These are phyloP conservation scores for Monosporascus sp. DNA, from an alignment of 2,329 filamentous ascomycete species.

Conservation along the genomic window DNA sequence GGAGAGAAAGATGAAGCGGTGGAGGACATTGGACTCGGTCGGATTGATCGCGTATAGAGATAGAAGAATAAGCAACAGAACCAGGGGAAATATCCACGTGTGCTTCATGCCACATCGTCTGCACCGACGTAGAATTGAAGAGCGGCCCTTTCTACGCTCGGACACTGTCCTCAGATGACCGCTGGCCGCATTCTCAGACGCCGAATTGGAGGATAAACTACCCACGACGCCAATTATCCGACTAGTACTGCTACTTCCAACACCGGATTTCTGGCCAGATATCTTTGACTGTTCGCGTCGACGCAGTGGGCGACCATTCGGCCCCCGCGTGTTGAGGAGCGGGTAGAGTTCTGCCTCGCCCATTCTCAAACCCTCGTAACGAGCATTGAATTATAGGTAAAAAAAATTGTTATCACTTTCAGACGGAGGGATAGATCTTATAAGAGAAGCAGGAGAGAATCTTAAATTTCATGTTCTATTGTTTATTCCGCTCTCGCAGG, in stretches of 20 bases:
- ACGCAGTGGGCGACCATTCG: not conserved
- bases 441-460: not conserved
- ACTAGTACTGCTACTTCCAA: not conserved
- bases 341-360: not conserved
- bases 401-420: too few species aligned
- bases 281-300: not conserved
- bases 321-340: not conserved
- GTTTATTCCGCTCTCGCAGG: too few species aligned
- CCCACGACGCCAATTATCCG: not conserved
- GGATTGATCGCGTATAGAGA: conserved; percentile 57
- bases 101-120: conserved; percentile 17
- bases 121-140: conserved; percentile 3
- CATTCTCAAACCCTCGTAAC: not conserved
- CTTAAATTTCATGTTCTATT: too few species aligned
- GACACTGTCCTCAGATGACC: too few species aligned
- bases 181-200: not conserved
- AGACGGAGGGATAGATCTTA: too few species aligned
- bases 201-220: not conserved
- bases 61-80: conserved; percentile 48
- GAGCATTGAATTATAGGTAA: too few species aligned
- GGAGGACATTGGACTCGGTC: conserved; percentile 56
- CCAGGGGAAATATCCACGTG: conserved; percentile 44
- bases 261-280: not conserved
- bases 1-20: conserved; percentile 63
- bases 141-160: conserved; percentile 5